Evolutionary conservation across 2,329 filamentous ascomycete genomes (phyloP).

Genomic region (Diaporthe sp.): DNA sequence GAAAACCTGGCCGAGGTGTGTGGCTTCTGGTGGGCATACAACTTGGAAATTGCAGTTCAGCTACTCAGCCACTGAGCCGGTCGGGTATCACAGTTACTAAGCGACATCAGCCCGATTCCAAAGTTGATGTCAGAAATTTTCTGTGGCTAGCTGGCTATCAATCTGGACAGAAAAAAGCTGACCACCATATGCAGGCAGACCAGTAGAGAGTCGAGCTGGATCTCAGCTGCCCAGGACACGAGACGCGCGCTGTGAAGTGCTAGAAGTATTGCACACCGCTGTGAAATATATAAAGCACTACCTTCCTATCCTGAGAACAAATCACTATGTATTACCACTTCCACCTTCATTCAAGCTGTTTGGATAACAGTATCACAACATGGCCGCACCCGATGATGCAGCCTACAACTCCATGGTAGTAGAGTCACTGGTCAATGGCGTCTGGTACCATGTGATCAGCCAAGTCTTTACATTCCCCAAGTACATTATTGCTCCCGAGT

Average conservation of each 20-base stretch:
- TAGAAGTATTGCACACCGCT: not conserved
- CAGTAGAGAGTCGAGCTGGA: not conserved
- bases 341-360: too few relatives aligned
- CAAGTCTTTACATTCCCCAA: not conserved
- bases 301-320: not conserved
- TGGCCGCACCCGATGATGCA: not conserved
- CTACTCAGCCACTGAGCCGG: not conserved
- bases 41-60: too few relatives aligned
- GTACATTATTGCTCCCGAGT: not conserved
- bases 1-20: too few relatives aligned
- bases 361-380: not conserved
- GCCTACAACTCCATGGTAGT: not conserved
- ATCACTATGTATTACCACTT: not conserved
- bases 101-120: not conserved
- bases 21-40: too few relatives aligned
- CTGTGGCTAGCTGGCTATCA: not conserved
- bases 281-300: not conserved
- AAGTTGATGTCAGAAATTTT: not conserved
- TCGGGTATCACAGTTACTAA: not conserved
- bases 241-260: not conserved
- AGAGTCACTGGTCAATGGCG: not conserved
- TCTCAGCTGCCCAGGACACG: not conserved
- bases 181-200: not conserved
- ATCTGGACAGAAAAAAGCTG: not conserved
- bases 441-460: not conserved